Percentiles rank a stretch among this genome's conserved stretches.
Conservation (phyloP, 345 rosid species). For the Eutrema yunnanense region DNA sequence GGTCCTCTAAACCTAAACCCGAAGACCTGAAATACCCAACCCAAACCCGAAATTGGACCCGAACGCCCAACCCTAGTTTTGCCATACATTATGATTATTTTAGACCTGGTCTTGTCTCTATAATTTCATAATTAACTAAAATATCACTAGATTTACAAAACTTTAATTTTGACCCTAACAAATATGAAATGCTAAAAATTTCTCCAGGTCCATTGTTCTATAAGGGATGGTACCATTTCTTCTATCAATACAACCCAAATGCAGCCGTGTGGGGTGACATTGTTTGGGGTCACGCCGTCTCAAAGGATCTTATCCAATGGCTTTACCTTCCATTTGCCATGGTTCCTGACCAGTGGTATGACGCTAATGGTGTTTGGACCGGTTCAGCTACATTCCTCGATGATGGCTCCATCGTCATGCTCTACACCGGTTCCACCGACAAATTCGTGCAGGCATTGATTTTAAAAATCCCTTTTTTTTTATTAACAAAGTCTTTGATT, state of each 20-base stretch:
- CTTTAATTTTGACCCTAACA: neutral
- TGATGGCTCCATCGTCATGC: conserved; percentile 67
- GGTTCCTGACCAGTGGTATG: conserved; percentile 86
- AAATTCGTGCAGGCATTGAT: conserved; percentile 43
- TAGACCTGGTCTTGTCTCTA: neutral
- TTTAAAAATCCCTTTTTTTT: neutral
- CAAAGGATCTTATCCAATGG: conserved; percentile 79
- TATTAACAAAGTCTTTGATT: neutral
- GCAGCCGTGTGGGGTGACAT: conserved; percentile 91
- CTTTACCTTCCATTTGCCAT: conserved; percentile 81
- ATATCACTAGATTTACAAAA: neutral
- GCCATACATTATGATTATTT: neutral
- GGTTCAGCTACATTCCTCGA: conserved; percentile 90
- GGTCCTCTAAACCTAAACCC: no score
- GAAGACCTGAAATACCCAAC: no score
- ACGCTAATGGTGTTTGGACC: conserved; percentile 76
- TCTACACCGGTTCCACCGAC: conserved; percentile 79
- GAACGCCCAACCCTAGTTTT: neutral
- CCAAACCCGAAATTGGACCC: no score
- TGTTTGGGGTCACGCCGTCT: conserved; percentile 95
- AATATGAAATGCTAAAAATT: neutral
- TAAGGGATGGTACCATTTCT: conserved; percentile 94
- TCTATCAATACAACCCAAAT: conserved; percentile 88
- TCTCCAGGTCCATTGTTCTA: conserved; percentile 74
- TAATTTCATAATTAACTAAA: neutral